Base-by-base conservation (phyloP, 2,329 filamentous ascomycete genomes). In the Diaporthe citriasiana region DNA sequence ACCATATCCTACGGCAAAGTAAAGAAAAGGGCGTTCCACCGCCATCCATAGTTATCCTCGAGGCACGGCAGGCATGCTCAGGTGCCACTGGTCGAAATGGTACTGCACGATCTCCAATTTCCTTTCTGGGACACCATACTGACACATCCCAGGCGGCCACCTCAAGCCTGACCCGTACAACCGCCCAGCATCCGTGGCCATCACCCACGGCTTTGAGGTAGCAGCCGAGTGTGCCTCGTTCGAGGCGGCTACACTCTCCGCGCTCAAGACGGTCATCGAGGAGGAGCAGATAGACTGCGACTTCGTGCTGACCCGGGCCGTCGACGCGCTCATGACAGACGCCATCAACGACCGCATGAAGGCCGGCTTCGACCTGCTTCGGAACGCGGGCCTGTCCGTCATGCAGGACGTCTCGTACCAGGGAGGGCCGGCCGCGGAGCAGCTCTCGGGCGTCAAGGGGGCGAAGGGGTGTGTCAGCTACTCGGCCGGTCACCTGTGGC, bases 241-340 rank as follows among this genome's bases (percentile, higher is more conserved):
- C 70, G 81, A 83, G 73, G 76, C 78, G 25, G 78, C 72, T 25
- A 77, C 79, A 66, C 70, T 81, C 27, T 66, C 33, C 7, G 82
- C 79, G 6, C 77, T 87, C 7, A 82, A 84, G 70, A 74, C 81
- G 3, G 77, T 81, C 22, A 78, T 87, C 8, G 79, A 83, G n/a
- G 75, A 79, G 0, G 82, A 86, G 51, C 73, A 77, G 0, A 81
- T 87, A 15, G 84, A 87, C 55, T 87, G 85, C 74, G 85, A 87
- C 42, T 84, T 87, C 22, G 79, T 84, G 17, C 53, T 86, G 3
- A 85, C 83, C 0, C 77, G 84, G 6, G 81, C 82, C 10, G 78
- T 82, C 6, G 84, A 87, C 74, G 82, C 85, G 0, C 80, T 82
- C n/a, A 72, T 85, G 10, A 78, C 79, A 4, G 76, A 79, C 0